phyloP scores from a whole-genome alignment of 495 filamentous ascomycete genomes.

The Tuber magnatum region DNA sequence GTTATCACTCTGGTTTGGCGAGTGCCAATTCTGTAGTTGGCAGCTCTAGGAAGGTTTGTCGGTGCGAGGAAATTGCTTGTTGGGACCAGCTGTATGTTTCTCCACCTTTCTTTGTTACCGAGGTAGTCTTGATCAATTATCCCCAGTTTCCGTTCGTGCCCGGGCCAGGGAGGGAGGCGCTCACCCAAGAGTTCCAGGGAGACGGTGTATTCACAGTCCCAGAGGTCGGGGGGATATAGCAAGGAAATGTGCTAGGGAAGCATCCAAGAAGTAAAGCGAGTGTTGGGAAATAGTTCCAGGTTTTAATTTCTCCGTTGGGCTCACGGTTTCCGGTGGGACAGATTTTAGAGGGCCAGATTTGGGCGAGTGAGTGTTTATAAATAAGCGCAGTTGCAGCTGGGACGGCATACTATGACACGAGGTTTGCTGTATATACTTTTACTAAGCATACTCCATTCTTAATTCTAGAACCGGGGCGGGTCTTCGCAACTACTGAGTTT shows the following conservation, averaged over 20 bases:
- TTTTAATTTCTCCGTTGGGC: not conserved
- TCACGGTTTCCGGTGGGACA: not conserved
- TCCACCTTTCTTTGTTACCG: not conserved
- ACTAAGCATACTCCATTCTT: not conserved
- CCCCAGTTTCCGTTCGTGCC: not conserved
- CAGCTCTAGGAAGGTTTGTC: constrained; percentile 11
- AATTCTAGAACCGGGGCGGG: not conserved
- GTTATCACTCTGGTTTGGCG: constrained; percentile 20
- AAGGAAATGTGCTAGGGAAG: not conserved
- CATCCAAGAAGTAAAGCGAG: not conserved
- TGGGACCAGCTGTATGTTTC: constrained; percentile 15
- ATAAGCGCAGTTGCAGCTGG: not conserved
- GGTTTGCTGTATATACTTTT: not conserved
- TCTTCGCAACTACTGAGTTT: not conserved
- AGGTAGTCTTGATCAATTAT: not conserved
- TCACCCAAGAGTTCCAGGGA: not conserved
- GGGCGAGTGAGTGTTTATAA: constrained; percentile 4
- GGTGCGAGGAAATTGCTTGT: constrained; percentile 8
- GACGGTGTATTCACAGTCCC: not conserved
- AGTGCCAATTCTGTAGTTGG: constrained; percentile 9
- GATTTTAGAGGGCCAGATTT: not conserved
- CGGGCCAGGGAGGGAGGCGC: not conserved
- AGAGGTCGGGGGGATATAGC: not conserved
- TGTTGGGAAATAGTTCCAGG: not conserved
- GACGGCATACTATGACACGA: not conserved